Evolutionary conservation across 78 protist genomes (phyloP).

Genomic region (Dictyostelium firmibasis): DNA sequence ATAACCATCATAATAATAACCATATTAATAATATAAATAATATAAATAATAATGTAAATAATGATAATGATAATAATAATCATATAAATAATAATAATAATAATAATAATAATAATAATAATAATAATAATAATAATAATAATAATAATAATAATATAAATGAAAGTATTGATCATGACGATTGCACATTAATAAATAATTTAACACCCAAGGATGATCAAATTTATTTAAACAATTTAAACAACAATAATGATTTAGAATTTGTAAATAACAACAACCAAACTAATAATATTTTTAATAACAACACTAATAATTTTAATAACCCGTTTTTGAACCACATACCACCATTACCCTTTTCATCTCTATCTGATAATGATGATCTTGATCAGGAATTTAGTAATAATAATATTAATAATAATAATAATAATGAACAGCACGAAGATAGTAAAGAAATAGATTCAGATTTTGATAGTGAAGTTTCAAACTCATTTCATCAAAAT

Average conservation of each 20-base stretch:
- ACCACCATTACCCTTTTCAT: not conserved
- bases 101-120: not conserved
- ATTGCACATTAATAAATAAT: not conserved
- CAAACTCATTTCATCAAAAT: not conserved
- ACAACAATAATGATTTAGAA: not conserved
- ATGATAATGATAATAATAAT: too few relatives aligned
- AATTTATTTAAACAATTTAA: not conserved
- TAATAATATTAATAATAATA: too few relatives aligned
- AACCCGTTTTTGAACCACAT: not conserved
- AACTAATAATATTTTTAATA: not conserved
- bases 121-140: not conserved
- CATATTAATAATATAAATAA: too few relatives aligned
- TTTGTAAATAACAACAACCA: not conserved
- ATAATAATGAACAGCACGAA: not conserved
- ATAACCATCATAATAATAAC: not conserved
- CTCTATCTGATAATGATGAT: not conserved
- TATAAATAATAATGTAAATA: too few relatives aligned
- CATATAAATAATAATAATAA: too few relatives aligned
- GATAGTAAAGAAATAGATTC: not conserved
- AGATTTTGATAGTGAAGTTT: not conserved
- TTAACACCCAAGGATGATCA: not conserved
- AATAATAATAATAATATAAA: not conserved
- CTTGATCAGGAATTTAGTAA: not conserved
- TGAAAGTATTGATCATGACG: not conserved
- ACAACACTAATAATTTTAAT: not conserved